Conservation (phyloP, 495 filamentous ascomycete species). For the Clohesyomyces aquaticus region DNA sequence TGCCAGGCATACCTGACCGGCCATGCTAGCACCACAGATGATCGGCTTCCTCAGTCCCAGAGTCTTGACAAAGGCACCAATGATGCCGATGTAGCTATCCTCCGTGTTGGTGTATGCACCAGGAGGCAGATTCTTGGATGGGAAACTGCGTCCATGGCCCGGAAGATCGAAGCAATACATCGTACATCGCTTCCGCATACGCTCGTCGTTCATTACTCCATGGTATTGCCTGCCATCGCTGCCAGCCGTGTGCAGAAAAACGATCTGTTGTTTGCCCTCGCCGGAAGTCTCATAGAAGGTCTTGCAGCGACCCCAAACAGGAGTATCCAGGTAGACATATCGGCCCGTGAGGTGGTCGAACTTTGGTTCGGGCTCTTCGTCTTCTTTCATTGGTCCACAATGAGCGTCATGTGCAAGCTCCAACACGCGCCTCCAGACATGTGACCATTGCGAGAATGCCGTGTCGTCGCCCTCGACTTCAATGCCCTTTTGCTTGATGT, state of each 20-base stretch:
- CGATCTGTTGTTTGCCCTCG: constrained; percentile 47
- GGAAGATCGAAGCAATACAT: constrained; percentile 51
- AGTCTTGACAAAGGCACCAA: constrained; percentile 46
- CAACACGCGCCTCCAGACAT: constrained; percentile 48
- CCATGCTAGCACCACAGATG: constrained; percentile 52
- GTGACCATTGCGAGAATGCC: constrained; percentile 47
- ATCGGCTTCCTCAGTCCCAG: constrained; percentile 48
- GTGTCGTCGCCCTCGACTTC: constrained; percentile 44
- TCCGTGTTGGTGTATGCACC: constrained; percentile 50
- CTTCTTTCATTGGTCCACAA: constrained; percentile 44
- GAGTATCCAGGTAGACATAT: constrained; percentile 48
- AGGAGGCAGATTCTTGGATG: constrained; percentile 41
- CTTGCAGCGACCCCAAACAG: constrained; percentile 48
- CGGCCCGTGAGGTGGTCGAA: constrained; percentile 47
- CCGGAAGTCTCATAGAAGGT: constrained; percentile 49
- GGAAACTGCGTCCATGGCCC: constrained; percentile 49
- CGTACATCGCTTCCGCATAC: constrained; percentile 46
- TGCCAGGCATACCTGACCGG: constrained; percentile 51
- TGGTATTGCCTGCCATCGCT: constrained; percentile 49
- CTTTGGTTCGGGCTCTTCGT: constrained; percentile 28
- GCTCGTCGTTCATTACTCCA: constrained; percentile 48
- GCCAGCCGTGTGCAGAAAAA: constrained; percentile 51
- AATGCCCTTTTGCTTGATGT: constrained; percentile 50
- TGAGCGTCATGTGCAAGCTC: constrained; percentile 49
- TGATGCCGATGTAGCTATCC: constrained; percentile 49